phyloP scores from a whole-genome alignment of 345 rosid species.

The Mercurialis annua region DNA sequence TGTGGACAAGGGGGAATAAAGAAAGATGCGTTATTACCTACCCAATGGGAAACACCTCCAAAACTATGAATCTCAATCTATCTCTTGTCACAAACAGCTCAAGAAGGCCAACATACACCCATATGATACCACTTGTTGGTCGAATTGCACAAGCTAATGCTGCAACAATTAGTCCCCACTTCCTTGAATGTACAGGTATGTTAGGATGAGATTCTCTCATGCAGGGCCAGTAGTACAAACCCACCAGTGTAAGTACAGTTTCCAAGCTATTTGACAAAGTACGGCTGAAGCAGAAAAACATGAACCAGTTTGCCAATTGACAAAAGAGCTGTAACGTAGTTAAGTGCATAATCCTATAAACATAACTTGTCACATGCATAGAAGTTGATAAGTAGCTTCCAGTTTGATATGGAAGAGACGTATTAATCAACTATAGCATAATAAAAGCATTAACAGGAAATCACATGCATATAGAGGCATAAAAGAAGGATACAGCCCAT shows the following conservation, averaged over 20 bases:
- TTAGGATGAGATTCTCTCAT: conserved; percentile 49
- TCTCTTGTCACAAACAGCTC: conserved; percentile 54
- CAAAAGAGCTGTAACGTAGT: conserved; percentile 61
- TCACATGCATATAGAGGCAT: neutral
- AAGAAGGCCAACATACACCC: conserved; percentile 82
- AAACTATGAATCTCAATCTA: conserved; percentile 52
- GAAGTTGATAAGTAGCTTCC: neutral
- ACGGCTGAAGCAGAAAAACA: conserved; percentile 84
- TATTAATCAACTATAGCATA: neutral
- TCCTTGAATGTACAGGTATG: conserved; percentile 45
- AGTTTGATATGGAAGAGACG: neutral
- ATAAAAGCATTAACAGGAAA: neutral
- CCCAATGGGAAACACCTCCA: conserved; percentile 80
- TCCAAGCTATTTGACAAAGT: conserved; percentile 89
- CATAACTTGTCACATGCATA: neutral
- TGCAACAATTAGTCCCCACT: conserved; percentile 68
- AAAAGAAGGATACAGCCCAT: conserved; percentile 83
- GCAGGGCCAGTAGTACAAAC: conserved; percentile 87
- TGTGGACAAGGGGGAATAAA: neutral
- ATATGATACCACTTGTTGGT: conserved; percentile 84
- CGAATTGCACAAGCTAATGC: conserved; percentile 86
- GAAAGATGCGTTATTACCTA: conserved; percentile 33
- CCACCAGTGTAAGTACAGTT: conserved; percentile 80
- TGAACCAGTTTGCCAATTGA: conserved; percentile 82
- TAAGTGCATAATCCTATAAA: conserved; percentile 40